Conservation (phyloP, 1,284 basidiomycete species). For the Ganoderma sinense region DNA sequence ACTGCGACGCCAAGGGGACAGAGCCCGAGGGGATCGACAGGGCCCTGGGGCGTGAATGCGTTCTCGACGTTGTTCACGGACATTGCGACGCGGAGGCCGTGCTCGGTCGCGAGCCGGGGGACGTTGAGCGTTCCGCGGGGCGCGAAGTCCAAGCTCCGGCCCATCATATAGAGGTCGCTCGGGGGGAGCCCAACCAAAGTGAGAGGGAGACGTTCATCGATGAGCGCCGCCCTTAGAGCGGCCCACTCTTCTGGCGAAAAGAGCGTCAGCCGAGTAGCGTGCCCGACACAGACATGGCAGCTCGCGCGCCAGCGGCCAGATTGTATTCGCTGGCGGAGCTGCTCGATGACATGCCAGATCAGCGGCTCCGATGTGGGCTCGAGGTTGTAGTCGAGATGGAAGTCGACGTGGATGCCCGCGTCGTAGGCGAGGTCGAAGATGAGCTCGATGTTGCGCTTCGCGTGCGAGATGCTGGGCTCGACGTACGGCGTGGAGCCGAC, state of each 20-base stretch:
- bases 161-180: constrained; percentile 74
- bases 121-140: constrained; percentile 63
- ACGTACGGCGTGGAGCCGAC: constrained; percentile 73
- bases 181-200: constrained; percentile 65
- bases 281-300: constrained; percentile 59
- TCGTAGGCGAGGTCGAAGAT: constrained; percentile 55
- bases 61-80: constrained; percentile 72
- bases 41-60: constrained; percentile 72
- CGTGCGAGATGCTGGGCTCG: constrained; percentile 54
- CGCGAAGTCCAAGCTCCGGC: constrained; percentile 40
- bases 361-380: constrained; percentile 57
- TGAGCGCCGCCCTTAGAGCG: constrained; percentile 42
- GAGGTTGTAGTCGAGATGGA: constrained; percentile 74
- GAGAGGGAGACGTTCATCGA: constrained; percentile 49
- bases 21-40: constrained; percentile 63
- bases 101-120: constrained; percentile 50
- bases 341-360: constrained; percentile 58
- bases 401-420: constrained; percentile 56
- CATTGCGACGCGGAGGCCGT: constrained; percentile 59
- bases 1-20: constrained; percentile 65
- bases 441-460: constrained; percentile 60
- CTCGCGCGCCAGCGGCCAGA: constrained; percentile 32
- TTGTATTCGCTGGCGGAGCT: constrained; percentile 40
- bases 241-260: constrained; percentile 56
- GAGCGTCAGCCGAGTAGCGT: constrained; percentile 65